Evolutionary conservation across 2,329 filamentous ascomycete species (phyloP).

Genomic region (Juglanconis juglandina): DNA sequence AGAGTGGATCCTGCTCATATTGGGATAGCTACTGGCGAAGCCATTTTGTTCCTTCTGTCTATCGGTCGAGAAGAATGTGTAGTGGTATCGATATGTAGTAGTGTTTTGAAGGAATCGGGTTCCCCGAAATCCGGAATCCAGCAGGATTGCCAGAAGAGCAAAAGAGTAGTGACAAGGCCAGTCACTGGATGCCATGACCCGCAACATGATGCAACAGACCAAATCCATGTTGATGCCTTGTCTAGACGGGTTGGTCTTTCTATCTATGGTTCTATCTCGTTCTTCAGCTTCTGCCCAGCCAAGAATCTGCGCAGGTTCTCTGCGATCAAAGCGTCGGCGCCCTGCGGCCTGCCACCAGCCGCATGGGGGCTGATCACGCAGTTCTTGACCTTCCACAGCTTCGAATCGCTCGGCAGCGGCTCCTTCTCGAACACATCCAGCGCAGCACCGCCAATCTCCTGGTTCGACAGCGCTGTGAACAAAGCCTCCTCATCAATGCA

Average conservation of each 20-base stretch:
- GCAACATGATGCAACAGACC: no score
- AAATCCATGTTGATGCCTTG: no score
- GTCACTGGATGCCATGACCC: no score
- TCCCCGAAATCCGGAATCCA: no score
- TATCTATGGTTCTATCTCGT: conserved; percentile 35
- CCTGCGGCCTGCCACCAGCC: conserved; percentile 59
- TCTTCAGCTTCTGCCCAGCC: conserved; percentile 57
- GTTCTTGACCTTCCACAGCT: conserved; percentile 50
- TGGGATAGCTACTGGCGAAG: no score
- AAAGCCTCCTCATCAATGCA: conserved; percentile 34
- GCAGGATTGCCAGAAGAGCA: no score
- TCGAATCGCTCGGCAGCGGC: conserved; percentile 39
- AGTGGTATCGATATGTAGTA: no score
- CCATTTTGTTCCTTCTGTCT: no score
- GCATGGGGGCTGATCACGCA: conserved; percentile 54
- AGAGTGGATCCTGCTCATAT: no score
- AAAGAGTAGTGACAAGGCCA: no score
- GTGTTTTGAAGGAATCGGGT: no score
- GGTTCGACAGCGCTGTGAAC: conserved; percentile 27
- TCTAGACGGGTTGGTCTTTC: neutral
- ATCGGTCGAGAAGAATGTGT: no score
- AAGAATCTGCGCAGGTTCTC: conserved; percentile 59
- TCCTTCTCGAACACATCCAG: conserved; percentile 40
- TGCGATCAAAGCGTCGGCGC: conserved; percentile 55
- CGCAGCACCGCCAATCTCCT: conserved; percentile 31